These are phyloP conservation scores for Ehretia macrophylla DNA, from an alignment of 257 asterid species.

Conservation along the genomic window DNA sequence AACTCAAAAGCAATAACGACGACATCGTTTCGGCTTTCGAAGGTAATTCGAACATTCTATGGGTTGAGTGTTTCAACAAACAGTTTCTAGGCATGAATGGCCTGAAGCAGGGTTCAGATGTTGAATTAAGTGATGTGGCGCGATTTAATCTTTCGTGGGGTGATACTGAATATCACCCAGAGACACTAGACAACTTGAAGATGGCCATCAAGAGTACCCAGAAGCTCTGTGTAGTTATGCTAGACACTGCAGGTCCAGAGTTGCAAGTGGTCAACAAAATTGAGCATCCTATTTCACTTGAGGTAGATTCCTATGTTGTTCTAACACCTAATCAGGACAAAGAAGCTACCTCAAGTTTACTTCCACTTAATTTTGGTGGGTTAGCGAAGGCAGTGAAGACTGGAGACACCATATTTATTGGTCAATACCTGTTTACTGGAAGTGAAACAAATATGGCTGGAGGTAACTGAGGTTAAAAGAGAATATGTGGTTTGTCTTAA, in stretches of 20 bases:
- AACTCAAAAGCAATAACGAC: no score
- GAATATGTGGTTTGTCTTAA: conserved; percentile 80
- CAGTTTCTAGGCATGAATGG: no score
- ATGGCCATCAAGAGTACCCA: conserved; percentile 56
- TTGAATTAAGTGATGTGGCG: no score
- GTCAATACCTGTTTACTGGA: conserved; percentile 89
- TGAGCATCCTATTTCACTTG: conserved; percentile 45
- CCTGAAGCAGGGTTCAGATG: no score
- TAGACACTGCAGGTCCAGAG: conserved; percentile 77
- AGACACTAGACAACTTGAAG: conserved; percentile 67
- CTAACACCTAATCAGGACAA: conserved; percentile 58
- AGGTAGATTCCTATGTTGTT: conserved; percentile 43
- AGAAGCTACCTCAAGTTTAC: conserved; percentile 56
- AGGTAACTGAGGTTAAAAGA: conserved; percentile 73
- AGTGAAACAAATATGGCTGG: conserved; percentile 91
- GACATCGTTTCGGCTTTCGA: no score
- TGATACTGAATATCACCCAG: conserved; percentile 68
- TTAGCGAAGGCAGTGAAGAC: conserved; percentile 74
- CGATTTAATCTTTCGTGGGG: conserved; percentile 92
- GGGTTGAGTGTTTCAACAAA: no score
- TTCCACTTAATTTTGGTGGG: conserved; percentile 60
- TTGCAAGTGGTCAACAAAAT: conserved; percentile 59
- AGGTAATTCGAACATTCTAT: no score
- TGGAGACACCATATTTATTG: conserved; percentile 84
- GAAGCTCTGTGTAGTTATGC: conserved; percentile 81